These are phyloP conservation scores for Chrysanthemum makinoi DNA, from an alignment of 129 eudicot species.

Conservation along the genomic window DNA sequence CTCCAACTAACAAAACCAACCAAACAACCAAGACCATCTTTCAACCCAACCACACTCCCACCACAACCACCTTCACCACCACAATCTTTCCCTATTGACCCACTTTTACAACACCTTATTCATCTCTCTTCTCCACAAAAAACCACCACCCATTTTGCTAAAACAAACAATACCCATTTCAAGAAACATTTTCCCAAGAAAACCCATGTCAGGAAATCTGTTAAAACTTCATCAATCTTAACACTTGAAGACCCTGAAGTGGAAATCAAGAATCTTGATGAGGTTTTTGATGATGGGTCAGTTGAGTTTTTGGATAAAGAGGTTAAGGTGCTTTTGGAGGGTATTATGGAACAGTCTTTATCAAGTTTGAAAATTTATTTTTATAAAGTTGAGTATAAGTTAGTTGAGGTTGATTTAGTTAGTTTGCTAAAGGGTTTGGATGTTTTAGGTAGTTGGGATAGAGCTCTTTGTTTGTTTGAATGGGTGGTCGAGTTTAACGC, in stretches of 20 bases:
- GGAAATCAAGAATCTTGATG: slow-evolving; percentile 1
- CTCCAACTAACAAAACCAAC: slow-evolving; percentile 60
- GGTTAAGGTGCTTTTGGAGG: slow-evolving; percentile 57
- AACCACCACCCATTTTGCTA: slow-evolving; percentile 20
- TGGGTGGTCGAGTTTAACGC: slow-evolving; percentile 53
- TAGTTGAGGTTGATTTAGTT: slow-evolving; percentile 60
- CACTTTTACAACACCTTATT: slow-evolving; percentile 65
- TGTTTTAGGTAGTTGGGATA: slow-evolving; percentile 59
- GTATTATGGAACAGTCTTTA: slow-evolving; percentile 53
- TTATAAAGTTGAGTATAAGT: slow-evolving; percentile 47
- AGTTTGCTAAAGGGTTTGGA: slow-evolving; percentile 77
- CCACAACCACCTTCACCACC: slow-evolving; percentile 48
- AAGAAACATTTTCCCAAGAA: slow-evolving; percentile 14
- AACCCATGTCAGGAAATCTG: slow-evolving; percentile 32
- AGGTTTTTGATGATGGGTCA: slow-evolving; percentile 32
- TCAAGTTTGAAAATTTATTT: slow-evolving; percentile 49
- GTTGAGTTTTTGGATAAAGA: slow-evolving; percentile 56
- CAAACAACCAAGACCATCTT: slow-evolving; percentile 28
- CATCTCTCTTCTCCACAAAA: slow-evolving; percentile 58
- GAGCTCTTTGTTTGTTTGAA: slow-evolving; percentile 74
- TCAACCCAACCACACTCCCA: slow-evolving; percentile 62
- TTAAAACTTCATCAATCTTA: slow-evolving; percentile 21
- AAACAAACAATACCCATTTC: slow-evolving; percentile 29
- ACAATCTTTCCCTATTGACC: slow-evolving; percentile 63
- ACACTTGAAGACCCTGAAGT: slow-evolving; percentile 33